Evolutionary conservation across 2,329 filamentous ascomycete genomes (phyloP), one percentile per base, ranked within the genome.

Genomic region (Neonectria coccinea): DNA sequence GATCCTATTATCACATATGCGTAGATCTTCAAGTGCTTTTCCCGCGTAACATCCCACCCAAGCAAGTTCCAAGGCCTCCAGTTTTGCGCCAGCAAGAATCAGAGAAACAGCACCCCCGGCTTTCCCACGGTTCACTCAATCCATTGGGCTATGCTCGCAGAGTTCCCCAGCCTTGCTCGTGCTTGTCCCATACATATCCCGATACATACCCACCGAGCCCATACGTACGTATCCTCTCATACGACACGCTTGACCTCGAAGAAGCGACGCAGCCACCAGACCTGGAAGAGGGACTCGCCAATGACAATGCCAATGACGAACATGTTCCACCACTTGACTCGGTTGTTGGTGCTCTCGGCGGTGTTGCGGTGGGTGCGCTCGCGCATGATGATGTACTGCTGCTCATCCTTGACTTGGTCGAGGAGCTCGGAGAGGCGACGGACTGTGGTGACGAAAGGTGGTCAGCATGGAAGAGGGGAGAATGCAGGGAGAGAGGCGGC

Each of bases 271-370:
- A 99, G 82, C 94, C 96, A 99, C 95, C 96, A 99, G 70, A 99
- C 95, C 84, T 99, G 96, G 86, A 99, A 99, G 71, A 97, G 84
- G 66, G 94, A 96, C 84, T 98, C 93, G 75, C 92, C 94, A 70
- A 97, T 86, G 68, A 99, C 88, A 55, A 98, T 90, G 61, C 89
- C 87, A 70, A 99, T 89, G 82, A 99, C 94, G 81, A 98, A 98
- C 74, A 98, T 88, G 81, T 96, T 97, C 96, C 96, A 99, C 96
- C 96, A 99, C 86, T 99, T 99, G 79, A 99, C 96, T 71, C 96
- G 88, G 73, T 89, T 88, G 81, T 99, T 99, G 76, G 96, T 99
- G 87, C 94, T 97, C 85, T 99, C 96, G 69, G 96, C 96, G 10
- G 96, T 99, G 84, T 99, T 99, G 79, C 96, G 89, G 86, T 99